phyloP scores from a whole-genome alignment of 306 rosid genomes.

The Arachis stenosperma region DNA sequence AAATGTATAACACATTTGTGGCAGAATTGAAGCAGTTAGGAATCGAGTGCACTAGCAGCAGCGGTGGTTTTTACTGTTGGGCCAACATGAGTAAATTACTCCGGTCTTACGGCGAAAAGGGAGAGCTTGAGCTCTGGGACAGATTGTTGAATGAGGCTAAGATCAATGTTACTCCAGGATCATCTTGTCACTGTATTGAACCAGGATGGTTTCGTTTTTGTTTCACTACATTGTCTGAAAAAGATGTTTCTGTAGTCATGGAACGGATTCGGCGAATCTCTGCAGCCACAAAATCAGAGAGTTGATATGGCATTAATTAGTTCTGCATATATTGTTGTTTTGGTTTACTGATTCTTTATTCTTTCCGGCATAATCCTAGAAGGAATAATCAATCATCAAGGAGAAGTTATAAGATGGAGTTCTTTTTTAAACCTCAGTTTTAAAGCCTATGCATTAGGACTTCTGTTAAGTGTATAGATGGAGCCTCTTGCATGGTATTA shows the following conservation, averaged over 20 bases:
- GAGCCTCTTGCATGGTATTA: not conserved
- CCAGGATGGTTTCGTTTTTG: constrained; percentile 94
- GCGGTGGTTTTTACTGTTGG: constrained; percentile 92
- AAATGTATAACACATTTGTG: constrained; percentile 57
- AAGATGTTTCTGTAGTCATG: constrained; percentile 71
- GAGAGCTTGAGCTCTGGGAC: constrained; percentile 95
- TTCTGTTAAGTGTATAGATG: not conserved
- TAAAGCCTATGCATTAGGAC: not conserved
- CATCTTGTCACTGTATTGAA: constrained; percentile 83
- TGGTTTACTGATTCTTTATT: constrained; percentile 47
- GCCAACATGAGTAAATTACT: constrained; percentile 79
- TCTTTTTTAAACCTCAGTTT: constrained; percentile 11
- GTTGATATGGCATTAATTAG: constrained; percentile 45
- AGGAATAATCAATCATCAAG: constrained; percentile 23
- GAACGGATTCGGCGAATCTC: constrained; percentile 70
- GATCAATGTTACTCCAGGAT: constrained; percentile 83
- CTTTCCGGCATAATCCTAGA: constrained; percentile 33
- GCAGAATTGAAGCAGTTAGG: constrained; percentile 78
- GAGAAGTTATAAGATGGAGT: constrained; percentile 22
- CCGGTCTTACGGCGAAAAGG: constrained; percentile 77
- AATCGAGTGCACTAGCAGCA: constrained; percentile 66
- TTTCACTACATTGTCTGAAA: constrained; percentile 66
- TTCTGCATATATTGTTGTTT: constrained; percentile 23
- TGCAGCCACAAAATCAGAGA: constrained; percentile 53
- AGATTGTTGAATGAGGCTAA: constrained; percentile 76